These are phyloP conservation scores for Parathielavia hyrcaniae DNA, from an alignment of 495 filamentous ascomycete species.

Conservation along the genomic window DNA sequence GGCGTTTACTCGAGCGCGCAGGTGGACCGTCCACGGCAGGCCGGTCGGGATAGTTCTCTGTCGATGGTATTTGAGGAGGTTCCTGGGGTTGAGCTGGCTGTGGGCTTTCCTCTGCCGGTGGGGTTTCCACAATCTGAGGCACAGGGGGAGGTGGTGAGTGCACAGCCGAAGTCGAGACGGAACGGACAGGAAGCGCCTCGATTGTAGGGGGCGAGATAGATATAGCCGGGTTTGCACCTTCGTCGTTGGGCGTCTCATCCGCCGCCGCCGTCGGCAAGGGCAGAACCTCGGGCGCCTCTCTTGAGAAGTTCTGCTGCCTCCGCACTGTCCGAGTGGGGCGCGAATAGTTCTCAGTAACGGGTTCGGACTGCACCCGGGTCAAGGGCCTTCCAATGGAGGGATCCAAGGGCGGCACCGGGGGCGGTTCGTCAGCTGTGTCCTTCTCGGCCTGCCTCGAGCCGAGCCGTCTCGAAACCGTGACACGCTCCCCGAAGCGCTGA, in stretches of 20 bases:
- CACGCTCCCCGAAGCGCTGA: slow-evolving; percentile 38
- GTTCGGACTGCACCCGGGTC: slow-evolving; percentile 70
- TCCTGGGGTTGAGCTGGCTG: slow-evolving; percentile 38
- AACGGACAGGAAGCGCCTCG: slow-evolving; percentile 24
- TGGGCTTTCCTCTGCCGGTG: slow-evolving; percentile 43
- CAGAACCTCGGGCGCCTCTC: slow-evolving; percentile 19
- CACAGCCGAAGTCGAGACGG: slow-evolving; percentile 22
- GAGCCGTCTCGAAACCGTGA: slow-evolving; percentile 67
- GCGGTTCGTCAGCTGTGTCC: slow-evolving; percentile 52
- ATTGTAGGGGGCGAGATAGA: slow-evolving; percentile 21
- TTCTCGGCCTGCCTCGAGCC: slow-evolving; percentile 50
- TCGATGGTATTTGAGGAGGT: slow-evolving; percentile 46
- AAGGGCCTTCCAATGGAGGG: slow-evolving; percentile 51
- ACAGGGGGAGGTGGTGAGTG: slow-evolving; percentile 36
- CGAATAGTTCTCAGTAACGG: slow-evolving; percentile 55
- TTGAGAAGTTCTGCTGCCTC: slow-evolving; percentile 40
- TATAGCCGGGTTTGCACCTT: slow-evolving; percentile 15
- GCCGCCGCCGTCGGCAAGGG: neutral
- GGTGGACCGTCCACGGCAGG: slow-evolving; percentile 37
- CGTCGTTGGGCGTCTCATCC: slow-evolving; percentile 19
- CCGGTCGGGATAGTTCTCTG: slow-evolving; percentile 28
- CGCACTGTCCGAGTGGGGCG: slow-evolving; percentile 43
- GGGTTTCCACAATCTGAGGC: slow-evolving; percentile 66
- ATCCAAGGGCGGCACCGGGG: slow-evolving; percentile 43
- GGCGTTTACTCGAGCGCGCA: slow-evolving; percentile 45